These are phyloP conservation scores for Xylariales sp. DNA, from an alignment of 2,329 filamentous ascomycete species.

Conservation along the genomic window DNA sequence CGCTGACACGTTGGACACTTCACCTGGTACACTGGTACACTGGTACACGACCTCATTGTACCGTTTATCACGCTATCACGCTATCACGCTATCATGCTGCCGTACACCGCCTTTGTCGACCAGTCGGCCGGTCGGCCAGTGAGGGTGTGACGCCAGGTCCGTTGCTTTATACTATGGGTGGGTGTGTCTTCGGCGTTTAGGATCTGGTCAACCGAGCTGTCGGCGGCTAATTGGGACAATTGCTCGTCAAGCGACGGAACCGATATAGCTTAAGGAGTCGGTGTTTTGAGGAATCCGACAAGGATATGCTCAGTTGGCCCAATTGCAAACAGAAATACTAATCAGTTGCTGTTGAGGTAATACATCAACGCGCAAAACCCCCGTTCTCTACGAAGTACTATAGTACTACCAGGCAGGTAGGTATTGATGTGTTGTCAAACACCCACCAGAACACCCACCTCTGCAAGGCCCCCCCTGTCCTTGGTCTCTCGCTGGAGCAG, in stretches of 20 bases:
- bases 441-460: slow-evolving; percentile 14
- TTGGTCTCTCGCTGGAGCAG: slow-evolving; percentile 15
- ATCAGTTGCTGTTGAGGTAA: slow-evolving; percentile 1
- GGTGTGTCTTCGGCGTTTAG: slow-evolving; percentile 12
- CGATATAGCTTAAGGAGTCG: not conserved
- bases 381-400: not conserved
- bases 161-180: slow-evolving; percentile 7
- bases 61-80: not conserved
- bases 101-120: slow-evolving; percentile 36
- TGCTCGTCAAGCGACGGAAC: slow-evolving; percentile 6
- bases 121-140: not conserved
- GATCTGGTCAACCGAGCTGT: slow-evolving; percentile 26
- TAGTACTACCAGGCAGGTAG: not conserved
- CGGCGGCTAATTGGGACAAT: slow-evolving; percentile 28
- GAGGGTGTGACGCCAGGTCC: not conserved
- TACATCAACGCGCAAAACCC: not conserved
- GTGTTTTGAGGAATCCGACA: not conserved
- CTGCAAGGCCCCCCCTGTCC: slow-evolving; percentile 33
- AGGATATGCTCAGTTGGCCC: slow-evolving; percentile 1
- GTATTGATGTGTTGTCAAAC: slow-evolving; percentile 37
- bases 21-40: not conserved
- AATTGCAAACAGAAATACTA: slow-evolving; percentile 11
- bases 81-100: slow-evolving; percentile 13
- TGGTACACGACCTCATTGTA: not conserved
- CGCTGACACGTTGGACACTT: slow-evolving; percentile 17